phyloP scores from a whole-genome alignment of 768 basidiomycete genomes.

The Rhodotorula babjevae region DNA sequence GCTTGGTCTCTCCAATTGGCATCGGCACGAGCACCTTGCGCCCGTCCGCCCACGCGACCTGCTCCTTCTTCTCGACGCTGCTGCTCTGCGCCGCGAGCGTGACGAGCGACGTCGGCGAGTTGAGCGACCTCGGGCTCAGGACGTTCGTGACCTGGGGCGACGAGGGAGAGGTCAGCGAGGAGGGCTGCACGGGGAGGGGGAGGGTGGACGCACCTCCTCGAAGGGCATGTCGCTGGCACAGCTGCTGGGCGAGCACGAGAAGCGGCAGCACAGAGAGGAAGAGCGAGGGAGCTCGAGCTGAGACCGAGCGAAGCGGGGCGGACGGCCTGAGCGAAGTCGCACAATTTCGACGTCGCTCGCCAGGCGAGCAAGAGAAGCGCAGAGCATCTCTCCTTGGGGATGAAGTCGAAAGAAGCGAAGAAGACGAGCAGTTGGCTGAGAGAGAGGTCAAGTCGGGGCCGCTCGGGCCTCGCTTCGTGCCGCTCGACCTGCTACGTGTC shows the following conservation, averaged over 20 bases:
- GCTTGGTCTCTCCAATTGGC: not conserved
- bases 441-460: too few species aligned
- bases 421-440: too few species aligned
- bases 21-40: not conserved
- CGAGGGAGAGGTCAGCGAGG: not conserved
- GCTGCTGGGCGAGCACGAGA: too few species aligned
- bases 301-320: not conserved
- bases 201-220: not conserved
- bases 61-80: not conserved
- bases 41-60: not conserved
- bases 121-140: not conserved
- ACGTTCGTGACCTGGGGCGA: not conserved
- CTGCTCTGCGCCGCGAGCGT: too few species aligned
- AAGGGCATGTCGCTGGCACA: not conserved
- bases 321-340: too few species aligned
- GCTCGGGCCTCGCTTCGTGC: not conserved
- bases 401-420: too few species aligned
- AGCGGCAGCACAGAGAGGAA: not conserved
- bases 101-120: not conserved
- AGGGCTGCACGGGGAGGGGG: not conserved
- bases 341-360: too few species aligned
- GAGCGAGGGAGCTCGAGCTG: not conserved
- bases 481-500: constrained; percentile 20
- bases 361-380: too few species aligned
- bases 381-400: too few species aligned